These are phyloP conservation scores for Dichotomocladium elegans DNA, from an alignment of 371 early-diverging fungal species.

Conservation along the genomic window DNA sequence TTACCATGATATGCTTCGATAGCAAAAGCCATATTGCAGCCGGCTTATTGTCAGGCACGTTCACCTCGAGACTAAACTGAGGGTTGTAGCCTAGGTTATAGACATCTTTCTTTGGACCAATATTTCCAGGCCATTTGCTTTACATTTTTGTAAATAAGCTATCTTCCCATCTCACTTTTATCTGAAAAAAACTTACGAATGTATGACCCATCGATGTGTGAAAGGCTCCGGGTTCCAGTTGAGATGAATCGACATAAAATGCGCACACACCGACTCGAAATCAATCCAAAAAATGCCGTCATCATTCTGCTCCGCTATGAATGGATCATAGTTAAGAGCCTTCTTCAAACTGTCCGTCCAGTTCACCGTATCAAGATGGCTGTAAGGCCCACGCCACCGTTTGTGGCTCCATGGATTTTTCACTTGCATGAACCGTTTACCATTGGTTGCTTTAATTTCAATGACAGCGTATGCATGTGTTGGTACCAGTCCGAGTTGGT, in stretches of 20 bases:
- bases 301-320: constrained; percentile 58
- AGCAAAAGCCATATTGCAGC: constrained; percentile 76
- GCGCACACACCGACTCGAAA: constrained; percentile 70
- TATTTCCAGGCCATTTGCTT: constrained; percentile 58
- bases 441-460: constrained; percentile 30
- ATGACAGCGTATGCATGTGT: constrained; percentile 91
- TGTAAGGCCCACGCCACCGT: constrained; percentile 82
- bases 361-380: constrained; percentile 61
- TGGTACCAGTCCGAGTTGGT: constrained; percentile 72
- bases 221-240: constrained; percentile 86
- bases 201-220: constrained; percentile 56
- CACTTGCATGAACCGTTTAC: constrained; percentile 50
- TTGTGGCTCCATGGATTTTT: constrained; percentile 93
- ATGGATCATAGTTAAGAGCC: constrained; percentile 69
- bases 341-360: constrained; percentile 73
- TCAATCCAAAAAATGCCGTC: constrained; percentile 89
- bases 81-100: constrained; percentile 76
- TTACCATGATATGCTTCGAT: constrained; percentile 76
- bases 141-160: constrained; percentile 1
- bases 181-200: constrained; percentile 36
- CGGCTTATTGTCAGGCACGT: constrained; percentile 51
- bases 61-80: constrained; percentile 64
- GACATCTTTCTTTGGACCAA: constrained; percentile 63
- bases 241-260: constrained; percentile 83
- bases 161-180: neutral